A percentile compares a stretch with the other conserved stretches of the same genome.
Evolutionary conservation across 192 early-diverging fungal species (phyloP).

Genomic region (Bifiguratus adelaidae): DNA sequence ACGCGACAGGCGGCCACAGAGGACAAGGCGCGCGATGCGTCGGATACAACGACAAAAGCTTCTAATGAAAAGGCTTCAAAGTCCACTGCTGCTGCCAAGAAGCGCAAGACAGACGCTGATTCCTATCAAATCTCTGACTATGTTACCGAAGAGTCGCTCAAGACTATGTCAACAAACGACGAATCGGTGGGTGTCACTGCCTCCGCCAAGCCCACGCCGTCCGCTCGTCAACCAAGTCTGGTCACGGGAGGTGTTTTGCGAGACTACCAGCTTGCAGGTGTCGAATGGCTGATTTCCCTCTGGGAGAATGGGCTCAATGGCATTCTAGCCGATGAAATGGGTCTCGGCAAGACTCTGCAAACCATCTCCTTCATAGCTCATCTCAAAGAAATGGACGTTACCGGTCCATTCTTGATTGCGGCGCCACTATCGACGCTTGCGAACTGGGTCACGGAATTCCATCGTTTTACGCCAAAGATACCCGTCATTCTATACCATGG

Average conservation of each 20-base stretch:
- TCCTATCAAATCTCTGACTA: constrained; percentile 39
- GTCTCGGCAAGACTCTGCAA: constrained; percentile 90
- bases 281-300: constrained; percentile 91
- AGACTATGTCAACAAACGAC: not conserved
- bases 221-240: constrained; percentile 60
- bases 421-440: constrained; percentile 82
- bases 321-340: constrained; percentile 95
- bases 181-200: not conserved
- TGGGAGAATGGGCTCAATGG: constrained; percentile 97
- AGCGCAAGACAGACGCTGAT: constrained; percentile 34
- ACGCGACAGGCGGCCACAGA: not conserved
- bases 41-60: not conserved
- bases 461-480: constrained; percentile 67
- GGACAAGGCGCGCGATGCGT: too few relatives aligned
- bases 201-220: not conserved
- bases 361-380: constrained; percentile 84
- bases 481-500: constrained; percentile 86
- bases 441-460: constrained; percentile 91
- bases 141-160: constrained; percentile 20
- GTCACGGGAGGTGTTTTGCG: constrained; percentile 80
- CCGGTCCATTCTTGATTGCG: constrained; percentile 85
- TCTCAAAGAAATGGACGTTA: constrained; percentile 64
- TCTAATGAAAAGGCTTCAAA: not conserved
- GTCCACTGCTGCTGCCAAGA: constrained; percentile 16
- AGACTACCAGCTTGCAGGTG: constrained; percentile 90